These are phyloP conservation scores for Tephrocybe sp. DNA, from an alignment of 768 basidiomycete genomes.

Conservation along the genomic window DNA sequence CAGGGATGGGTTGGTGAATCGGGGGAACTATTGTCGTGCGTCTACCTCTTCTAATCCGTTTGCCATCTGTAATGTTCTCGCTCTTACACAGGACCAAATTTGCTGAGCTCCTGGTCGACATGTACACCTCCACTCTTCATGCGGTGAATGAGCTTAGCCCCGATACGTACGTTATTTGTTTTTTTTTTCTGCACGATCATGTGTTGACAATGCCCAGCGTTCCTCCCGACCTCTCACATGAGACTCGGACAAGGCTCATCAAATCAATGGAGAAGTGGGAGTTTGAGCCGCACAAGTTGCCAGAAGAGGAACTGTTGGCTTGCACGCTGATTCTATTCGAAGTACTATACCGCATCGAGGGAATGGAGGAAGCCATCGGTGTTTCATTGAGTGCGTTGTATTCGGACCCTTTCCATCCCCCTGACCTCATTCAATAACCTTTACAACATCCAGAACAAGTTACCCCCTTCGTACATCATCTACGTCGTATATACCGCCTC, in stretches of 20 bases:
- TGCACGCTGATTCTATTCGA: constrained; percentile 89
- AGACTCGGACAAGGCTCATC: constrained; percentile 63
- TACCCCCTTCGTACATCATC: constrained; percentile 74
- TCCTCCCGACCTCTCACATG: constrained; percentile 43
- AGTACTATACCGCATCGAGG: constrained; percentile 74
- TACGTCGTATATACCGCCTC: constrained; percentile 88
- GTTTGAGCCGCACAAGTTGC: constrained; percentile 85
- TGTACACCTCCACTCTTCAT: constrained; percentile 76
- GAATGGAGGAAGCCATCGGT: constrained; percentile 57
- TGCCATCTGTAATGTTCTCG: constrained; percentile 5
- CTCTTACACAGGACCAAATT: constrained; percentile 52
- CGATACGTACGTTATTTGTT: constrained; percentile 36
- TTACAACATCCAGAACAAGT: constrained; percentile 57
- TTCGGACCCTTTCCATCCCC: constrained; percentile 14
- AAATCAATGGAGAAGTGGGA: constrained; percentile 73
- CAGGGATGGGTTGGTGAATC: constrained; percentile 64
- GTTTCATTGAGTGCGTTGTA: constrained; percentile 54
- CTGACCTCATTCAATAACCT: constrained; percentile 6
- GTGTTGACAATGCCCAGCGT: constrained; percentile 29
- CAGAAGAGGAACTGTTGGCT: constrained; percentile 76
- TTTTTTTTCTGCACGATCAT: not conserved
- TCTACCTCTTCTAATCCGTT: constrained; percentile 9
- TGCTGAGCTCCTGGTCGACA: constrained; percentile 81
- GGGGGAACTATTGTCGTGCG: constrained; percentile 47
- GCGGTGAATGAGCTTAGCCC: constrained; percentile 60